These are phyloP conservation scores for Deinandra increscens DNA, from an alignment of 129 eudicot species.

Conservation along the genomic window DNA sequence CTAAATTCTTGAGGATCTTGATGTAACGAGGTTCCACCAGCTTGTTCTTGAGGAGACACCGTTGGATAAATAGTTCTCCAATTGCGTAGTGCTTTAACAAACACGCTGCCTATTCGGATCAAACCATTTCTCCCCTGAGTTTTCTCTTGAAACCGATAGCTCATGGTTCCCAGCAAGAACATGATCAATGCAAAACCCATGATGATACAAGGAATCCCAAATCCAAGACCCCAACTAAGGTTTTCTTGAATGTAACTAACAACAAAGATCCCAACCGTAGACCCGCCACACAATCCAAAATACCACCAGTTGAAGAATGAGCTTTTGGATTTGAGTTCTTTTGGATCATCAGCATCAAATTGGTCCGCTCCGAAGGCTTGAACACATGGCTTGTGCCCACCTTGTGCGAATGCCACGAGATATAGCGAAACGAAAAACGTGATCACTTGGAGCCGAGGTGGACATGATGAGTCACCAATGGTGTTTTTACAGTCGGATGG, in stretches of 20 bases:
- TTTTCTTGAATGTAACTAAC: slow-evolving; percentile 59
- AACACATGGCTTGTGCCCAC: slow-evolving; percentile 58
- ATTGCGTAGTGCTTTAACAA: slow-evolving; percentile 36
- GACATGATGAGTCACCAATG: slow-evolving; percentile 12
- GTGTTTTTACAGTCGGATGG: slow-evolving; percentile 26
- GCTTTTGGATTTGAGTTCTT: slow-evolving; percentile 48
- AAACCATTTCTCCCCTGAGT: slow-evolving; percentile 32
- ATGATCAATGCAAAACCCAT: slow-evolving; percentile 41
- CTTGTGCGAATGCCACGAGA: slow-evolving; percentile 55
- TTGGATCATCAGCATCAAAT: slow-evolving; percentile 49
- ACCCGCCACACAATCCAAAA: slow-evolving; percentile 42
- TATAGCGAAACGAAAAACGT: slow-evolving; percentile 52
- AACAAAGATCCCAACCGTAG: slow-evolving; percentile 25
- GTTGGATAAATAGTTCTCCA: slow-evolving; percentile 21
- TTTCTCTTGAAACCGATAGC: slow-evolving; percentile 41
- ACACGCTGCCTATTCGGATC: slow-evolving; percentile 31
- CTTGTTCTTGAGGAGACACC: slow-evolving; percentile 27
- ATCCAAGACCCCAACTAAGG: slow-evolving; percentile 63
- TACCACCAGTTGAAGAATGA: slow-evolving; percentile 78
- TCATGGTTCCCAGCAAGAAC: slow-evolving; percentile 47
- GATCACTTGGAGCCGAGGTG: slow-evolving; percentile 30
- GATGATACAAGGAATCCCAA: slow-evolving; percentile 57
- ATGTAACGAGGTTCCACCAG: slow-evolving; percentile 26
- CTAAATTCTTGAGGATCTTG: slow-evolving; percentile 35
- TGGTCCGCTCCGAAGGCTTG: slow-evolving; percentile 75